Percentiles rank a stretch among this genome's conserved stretches.
Evolutionary conservation across 768 basidiomycete species (phyloP).

Genomic region (Leccinellum luteum): DNA sequence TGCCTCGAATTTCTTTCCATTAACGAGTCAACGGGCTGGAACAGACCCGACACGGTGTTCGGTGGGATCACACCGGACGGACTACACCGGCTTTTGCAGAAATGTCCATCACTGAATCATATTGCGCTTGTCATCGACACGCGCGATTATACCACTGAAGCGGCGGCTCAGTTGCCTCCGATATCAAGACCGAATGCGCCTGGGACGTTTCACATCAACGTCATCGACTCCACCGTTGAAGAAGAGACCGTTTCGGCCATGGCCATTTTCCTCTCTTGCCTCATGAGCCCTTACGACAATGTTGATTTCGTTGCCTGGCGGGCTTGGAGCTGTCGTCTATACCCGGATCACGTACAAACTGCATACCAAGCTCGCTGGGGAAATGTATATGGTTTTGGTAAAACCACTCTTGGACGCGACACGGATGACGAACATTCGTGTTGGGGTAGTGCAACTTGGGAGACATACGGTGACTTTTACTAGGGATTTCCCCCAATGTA

Average conservation of each 20-base stretch:
- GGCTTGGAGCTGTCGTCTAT: not conserved
- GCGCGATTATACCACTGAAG: not conserved
- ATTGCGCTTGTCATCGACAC: not conserved
- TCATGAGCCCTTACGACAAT: not conserved
- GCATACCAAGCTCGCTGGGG: not conserved
- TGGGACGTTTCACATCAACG: not conserved
- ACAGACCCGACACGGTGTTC: not conserved
- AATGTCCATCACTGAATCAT: not conserved
- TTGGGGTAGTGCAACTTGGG: not conserved
- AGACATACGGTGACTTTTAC: not conserved
- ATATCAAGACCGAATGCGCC: not conserved
- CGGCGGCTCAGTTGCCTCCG: not conserved
- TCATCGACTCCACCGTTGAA: not conserved
- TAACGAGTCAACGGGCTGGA: not conserved
- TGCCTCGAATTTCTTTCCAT: not conserved
- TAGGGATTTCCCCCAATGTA: not conserved
- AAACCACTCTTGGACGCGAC: not conserved
- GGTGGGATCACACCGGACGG: not conserved
- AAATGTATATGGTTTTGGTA: not conserved
- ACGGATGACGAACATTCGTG: not conserved
- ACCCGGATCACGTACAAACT: not conserved
- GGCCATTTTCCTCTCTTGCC: not conserved
- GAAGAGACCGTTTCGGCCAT: not conserved
- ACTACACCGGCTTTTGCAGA: not conserved
- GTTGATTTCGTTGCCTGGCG: not conserved